Evolutionary conservation across 1,139 yeast species (phyloP), one percentile per base, ranked within the genome.

Genomic region (Torulaspora pretoriensis): DNA sequence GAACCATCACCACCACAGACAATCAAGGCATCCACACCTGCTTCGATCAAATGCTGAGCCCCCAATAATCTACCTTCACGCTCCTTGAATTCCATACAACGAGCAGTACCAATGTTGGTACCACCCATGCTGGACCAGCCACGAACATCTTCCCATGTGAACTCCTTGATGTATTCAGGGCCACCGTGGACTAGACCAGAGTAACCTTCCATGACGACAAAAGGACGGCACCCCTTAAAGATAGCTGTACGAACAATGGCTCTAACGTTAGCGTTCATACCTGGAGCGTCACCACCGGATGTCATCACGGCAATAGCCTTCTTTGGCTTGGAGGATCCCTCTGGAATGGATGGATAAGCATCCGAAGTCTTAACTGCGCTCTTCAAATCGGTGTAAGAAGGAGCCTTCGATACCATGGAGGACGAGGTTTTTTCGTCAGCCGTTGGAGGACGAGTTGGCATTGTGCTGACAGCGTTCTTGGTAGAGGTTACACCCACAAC

Each of bases 1-100:
- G 97, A 89, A 45, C 98, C 98, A 64, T 92, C 98, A 69, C 98
- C 98, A 61, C 98, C 98, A 70, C 97, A 88, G n/a, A 92, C 97
- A 57, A 92, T 82, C 55, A 92, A 74, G 0, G 96, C 97, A 64
- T 92, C 97, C 52, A 92, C 90, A 49, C 97, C 97, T 46, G 86
- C 83, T 43, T 74, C 75, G 59, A 90, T 80, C 80, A 90, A 76
- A 67, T 90, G 87, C 64, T 80, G 80, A 47, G 95, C 94, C 36
- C 89, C 96, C 45, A 69, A 64, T 51, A 88, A 73, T 59, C 98
- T 78, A 40, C 98, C 97, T 44, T 73, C 72, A 49, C 96, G 78
- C 64, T 89, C 94, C 59, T 82, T 77, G 70, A 92, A 92, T 53
- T 80, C 90, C 65, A 72, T 75, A 64, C 96, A 88, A 64, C 98